These are phyloP conservation scores for Physcomitrium patens DNA, from an alignment of 225 moss, liverwort and hornwort species.

Conservation along the genomic window DNA sequence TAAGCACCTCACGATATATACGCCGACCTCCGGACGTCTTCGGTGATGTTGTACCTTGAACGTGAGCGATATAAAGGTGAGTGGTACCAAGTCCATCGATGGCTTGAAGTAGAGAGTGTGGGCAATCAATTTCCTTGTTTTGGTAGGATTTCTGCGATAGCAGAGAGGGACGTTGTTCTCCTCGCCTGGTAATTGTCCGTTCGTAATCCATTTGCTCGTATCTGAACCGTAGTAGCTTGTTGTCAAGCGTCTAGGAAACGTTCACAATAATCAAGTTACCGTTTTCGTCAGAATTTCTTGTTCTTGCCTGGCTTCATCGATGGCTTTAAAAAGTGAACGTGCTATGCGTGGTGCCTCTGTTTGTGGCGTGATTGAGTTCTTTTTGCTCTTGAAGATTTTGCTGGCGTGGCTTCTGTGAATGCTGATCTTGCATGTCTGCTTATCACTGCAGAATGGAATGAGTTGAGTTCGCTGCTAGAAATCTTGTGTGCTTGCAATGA, in stretches of 20 bases:
- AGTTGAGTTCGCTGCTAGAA: conserved; percentile 13
- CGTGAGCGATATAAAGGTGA: no score
- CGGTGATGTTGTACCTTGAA: conserved; percentile 19
- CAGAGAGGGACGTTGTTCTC: conserved; percentile 34
- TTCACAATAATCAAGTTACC: conserved; percentile 51
- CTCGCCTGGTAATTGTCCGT: conserved; percentile 28
- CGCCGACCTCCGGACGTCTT: neutral
- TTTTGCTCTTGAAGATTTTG: neutral
- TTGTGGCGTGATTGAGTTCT: conserved; percentile 7
- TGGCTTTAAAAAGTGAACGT: neutral
- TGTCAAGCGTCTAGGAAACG: conserved; percentile 43
- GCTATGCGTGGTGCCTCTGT: neutral
- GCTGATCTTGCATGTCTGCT: neutral
- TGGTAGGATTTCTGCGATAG: neutral
- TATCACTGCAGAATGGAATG: neutral
- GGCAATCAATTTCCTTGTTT: conserved; percentile 27
- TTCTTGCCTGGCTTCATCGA: neutral
- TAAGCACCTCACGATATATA: conserved; percentile 31
- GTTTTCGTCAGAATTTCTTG: conserved; percentile 47
- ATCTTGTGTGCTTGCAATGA: neutral
- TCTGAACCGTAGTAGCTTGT: conserved; percentile 32
- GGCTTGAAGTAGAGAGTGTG: conserved; percentile 12
- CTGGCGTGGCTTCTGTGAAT: neutral
- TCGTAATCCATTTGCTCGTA: conserved; percentile 54
- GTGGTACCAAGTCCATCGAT: neutral